Base-by-base conservation (phyloP, 495 filamentous ascomycete genomes). In the Daldinia vernicosa region DNA sequence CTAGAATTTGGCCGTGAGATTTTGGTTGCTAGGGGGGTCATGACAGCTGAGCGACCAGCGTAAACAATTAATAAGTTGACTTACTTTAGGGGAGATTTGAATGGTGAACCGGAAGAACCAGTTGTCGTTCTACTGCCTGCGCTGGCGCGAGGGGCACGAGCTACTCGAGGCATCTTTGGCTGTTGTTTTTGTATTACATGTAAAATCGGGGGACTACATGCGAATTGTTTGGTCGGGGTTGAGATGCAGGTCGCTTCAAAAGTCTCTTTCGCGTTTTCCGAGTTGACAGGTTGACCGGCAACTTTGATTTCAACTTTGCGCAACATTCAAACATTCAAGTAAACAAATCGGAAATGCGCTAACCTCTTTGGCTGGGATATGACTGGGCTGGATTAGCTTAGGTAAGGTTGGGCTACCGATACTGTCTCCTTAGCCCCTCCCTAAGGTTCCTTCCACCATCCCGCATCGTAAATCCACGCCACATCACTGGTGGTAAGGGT, bases 51-150 rank as follows among this genome's bases (percentile, higher is more conserved):
- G 43, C 33, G 3, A 51, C 47, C 17, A 40, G 24, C 56, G 52
- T 67, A 70, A 70, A 65, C 33, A 35, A 35, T 4, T 12, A 61
- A 12, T 39, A 47, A 12, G 43, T 12, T 37, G 27, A 63, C 88
- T 70, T 85, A 92, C 89, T 91, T 93, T 35, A 92, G 78, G 32
- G 90, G 89, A 12, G 91, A 90, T 74, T 88, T 87, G 75, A 86
- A 86, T 75, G 88, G 83, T 77, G 90, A 82, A 78, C 86, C 80
- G 78, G 86, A 79, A 3, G 82, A 79, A 6, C 78, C 79, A 58
- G 89, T 88, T 39, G 85, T 85, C 26, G 78, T 83, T 75, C 83
- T 81, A 62, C 84, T 81, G 75, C 75, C 71, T 35, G 82, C 83
- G 50, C 77, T 81, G 40, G 79, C 77, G 27, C 85, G 84, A 60